These are phyloP conservation scores for Amaranthus hypochondriacus DNA, from an alignment of 148 eudicot genomes.

Conservation along the genomic window DNA sequence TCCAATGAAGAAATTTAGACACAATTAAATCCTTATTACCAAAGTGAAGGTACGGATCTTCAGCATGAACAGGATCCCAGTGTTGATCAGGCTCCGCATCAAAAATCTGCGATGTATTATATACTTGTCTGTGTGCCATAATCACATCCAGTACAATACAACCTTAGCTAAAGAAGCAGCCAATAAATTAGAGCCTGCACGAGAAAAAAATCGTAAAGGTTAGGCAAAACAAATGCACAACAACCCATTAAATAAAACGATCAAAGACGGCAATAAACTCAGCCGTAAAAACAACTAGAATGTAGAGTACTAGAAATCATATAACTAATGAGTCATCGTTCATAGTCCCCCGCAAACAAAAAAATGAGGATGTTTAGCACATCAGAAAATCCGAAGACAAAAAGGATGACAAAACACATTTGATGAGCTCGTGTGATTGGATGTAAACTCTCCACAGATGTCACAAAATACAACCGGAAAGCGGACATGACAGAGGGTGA, in stretches of 20 bases:
- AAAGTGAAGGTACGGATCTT: conserved; percentile 49
- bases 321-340: background rate
- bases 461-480: background rate
- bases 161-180: conserved; percentile 8
- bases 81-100: conserved; percentile 59
- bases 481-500: background rate
- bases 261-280: background rate
- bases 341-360: background rate
- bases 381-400: background rate
- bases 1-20: background rate
- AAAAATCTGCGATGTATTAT: conserved; percentile 46
- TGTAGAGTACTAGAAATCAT: background rate
- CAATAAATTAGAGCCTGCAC: conserved; percentile 37
- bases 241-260: background rate
- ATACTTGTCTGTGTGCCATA: conserved; percentile 66
- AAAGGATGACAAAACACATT: background rate
- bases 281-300: background rate
- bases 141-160: conserved; percentile 7
- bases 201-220: conserved; percentile 8
- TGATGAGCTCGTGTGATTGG: background rate
- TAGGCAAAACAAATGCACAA: background rate
- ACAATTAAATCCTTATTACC: conserved; percentile 34
- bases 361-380: background rate
- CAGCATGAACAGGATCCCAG: conserved; percentile 55
- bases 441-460: background rate